Percentiles rank a stretch among this genome's conserved stretches.
These are phyloP conservation scores for Suhomyces prunicola DNA, from an alignment of 805 yeast genomes.

Conservation along the genomic window DNA sequence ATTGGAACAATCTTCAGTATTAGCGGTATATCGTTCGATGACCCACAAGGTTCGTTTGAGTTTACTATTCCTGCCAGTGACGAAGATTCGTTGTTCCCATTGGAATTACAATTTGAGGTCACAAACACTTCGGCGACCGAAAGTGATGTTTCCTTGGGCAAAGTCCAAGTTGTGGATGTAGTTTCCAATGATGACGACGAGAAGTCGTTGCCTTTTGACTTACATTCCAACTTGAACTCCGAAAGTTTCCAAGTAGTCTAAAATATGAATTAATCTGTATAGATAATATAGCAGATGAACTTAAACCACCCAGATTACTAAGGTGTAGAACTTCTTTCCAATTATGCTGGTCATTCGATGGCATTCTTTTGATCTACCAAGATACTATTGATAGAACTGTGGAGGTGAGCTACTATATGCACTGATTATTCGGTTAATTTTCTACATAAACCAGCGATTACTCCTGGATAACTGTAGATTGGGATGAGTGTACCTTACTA, in stretches of 20 bases:
- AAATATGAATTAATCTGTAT: not conserved
- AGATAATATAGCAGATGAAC: too few relatives aligned
- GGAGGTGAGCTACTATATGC: too few relatives aligned
- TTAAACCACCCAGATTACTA: not conserved
- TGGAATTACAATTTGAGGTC: slow-evolving; percentile 62
- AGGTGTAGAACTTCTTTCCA: not conserved
- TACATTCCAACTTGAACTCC: slow-evolving; percentile 52
- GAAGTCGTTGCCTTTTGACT: slow-evolving; percentile 65
- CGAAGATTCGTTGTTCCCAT: slow-evolving; percentile 88
- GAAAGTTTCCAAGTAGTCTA: slow-evolving; percentile 53
- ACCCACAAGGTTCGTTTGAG: slow-evolving; percentile 72
- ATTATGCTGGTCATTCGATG: too few relatives aligned
- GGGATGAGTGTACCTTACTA: too few relatives aligned
- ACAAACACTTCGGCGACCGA: slow-evolving; percentile 43
- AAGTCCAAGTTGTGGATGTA: slow-evolving; percentile 61
- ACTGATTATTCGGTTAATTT: too few relatives aligned
- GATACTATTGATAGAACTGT: too few relatives aligned
- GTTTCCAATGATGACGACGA: slow-evolving; percentile 49
- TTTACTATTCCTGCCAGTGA: slow-evolving; percentile 68
- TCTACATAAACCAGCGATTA: too few relatives aligned
- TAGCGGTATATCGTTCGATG: slow-evolving; percentile 49
- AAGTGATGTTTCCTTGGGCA: slow-evolving; percentile 52
- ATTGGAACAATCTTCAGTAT: slow-evolving; percentile 71
- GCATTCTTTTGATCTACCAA: too few relatives aligned
- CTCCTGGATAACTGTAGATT: too few relatives aligned